phyloP scores from a whole-genome alignment of 2,329 filamentous ascomycete genomes.

The Cladosporium phlei region DNA sequence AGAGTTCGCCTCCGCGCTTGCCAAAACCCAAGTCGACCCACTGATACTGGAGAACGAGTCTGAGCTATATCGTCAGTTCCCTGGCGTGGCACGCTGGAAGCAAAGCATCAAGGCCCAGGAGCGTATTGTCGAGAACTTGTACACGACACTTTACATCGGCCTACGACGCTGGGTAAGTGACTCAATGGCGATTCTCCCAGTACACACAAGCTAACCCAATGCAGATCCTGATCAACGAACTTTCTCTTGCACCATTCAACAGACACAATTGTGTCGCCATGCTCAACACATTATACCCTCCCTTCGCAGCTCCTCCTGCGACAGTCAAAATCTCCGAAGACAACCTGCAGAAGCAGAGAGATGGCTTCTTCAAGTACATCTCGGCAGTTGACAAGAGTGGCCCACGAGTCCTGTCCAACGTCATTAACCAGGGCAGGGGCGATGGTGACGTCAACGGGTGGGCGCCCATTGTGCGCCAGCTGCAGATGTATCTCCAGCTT shows the following conservation, averaged over 20 bases:
- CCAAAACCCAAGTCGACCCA: constrained; percentile 49
- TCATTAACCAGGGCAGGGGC: constrained; percentile 51
- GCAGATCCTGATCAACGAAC: constrained; percentile 60
- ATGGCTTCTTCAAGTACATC: constrained; percentile 60
- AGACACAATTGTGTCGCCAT: constrained; percentile 63
- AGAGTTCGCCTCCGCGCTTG: constrained; percentile 53
- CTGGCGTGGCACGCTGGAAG: constrained; percentile 54
- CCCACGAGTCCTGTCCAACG: constrained; percentile 46
- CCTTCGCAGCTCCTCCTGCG: constrained; percentile 44
- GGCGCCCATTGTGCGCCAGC: constrained; percentile 42
- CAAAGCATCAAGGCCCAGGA: constrained; percentile 41
- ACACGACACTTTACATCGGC: constrained; percentile 58
- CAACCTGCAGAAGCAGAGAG: constrained; percentile 54
- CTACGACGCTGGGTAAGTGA: constrained; percentile 59
- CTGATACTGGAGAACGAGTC: constrained; percentile 45
- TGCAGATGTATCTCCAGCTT: constrained; percentile 55
- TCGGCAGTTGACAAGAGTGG: constrained; percentile 53
- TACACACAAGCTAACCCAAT: constrained; percentile 1
- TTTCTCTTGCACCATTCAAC: constrained; percentile 58
- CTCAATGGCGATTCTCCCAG: background rate
- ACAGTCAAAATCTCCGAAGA: constrained; percentile 49
- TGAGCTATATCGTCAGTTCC: constrained; percentile 47
- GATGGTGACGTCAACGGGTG: constrained; percentile 53
- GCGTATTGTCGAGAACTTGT: constrained; percentile 50
- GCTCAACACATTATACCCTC: constrained; percentile 64